phyloP scores from a whole-genome alignment of 176 grass and related monocot species.

The Neostapfia colusana region DNA sequence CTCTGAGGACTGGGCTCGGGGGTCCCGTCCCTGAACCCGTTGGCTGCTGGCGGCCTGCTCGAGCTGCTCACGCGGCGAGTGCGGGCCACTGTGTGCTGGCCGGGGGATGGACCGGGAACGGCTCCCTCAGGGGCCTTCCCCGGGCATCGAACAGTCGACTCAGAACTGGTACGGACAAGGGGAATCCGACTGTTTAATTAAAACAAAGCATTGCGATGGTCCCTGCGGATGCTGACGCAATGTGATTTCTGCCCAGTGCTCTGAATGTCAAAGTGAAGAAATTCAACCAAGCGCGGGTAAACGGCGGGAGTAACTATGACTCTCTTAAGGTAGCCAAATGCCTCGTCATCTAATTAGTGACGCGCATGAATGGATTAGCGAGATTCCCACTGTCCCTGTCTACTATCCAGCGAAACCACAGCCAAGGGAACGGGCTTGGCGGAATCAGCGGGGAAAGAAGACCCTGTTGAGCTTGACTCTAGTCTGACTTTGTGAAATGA shows the following conservation, averaged over 20 bases:
- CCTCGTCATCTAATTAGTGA: slow-evolving; percentile 70
- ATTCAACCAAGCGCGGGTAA: slow-evolving; percentile 80
- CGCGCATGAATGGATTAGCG: slow-evolving; percentile 65
- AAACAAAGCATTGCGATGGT: slow-evolving; percentile 81
- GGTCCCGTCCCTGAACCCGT: slow-evolving; percentile 36
- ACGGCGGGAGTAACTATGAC: slow-evolving; percentile 83
- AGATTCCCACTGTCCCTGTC: slow-evolving; percentile 40
- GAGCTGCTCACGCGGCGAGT: slow-evolving; percentile 18
- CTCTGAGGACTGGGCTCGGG: slow-evolving; percentile 61
- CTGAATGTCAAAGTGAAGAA: slow-evolving; percentile 87
- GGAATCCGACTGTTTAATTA: slow-evolving; percentile 74
- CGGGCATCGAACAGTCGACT: not conserved
- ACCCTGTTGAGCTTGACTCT: not conserved
- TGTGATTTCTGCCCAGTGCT: slow-evolving; percentile 85
- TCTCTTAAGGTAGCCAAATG: slow-evolving; percentile 87
- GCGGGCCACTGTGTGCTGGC: slow-evolving; percentile 10
- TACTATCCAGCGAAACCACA: slow-evolving; percentile 41
- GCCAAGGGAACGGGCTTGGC: slow-evolving; percentile 27
- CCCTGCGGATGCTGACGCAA: slow-evolving; percentile 43
- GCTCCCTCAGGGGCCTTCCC: slow-evolving; percentile 17
- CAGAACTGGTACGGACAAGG: slow-evolving; percentile 66
- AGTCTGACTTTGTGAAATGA: not conserved
- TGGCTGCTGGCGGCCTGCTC: not conserved
- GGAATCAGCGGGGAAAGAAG: not conserved
- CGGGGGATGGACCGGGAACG: slow-evolving; percentile 14